phyloP scores from a whole-genome alignment of 225 moss, liverwort and hornwort species.

The Polytrichum formosum region DNA sequence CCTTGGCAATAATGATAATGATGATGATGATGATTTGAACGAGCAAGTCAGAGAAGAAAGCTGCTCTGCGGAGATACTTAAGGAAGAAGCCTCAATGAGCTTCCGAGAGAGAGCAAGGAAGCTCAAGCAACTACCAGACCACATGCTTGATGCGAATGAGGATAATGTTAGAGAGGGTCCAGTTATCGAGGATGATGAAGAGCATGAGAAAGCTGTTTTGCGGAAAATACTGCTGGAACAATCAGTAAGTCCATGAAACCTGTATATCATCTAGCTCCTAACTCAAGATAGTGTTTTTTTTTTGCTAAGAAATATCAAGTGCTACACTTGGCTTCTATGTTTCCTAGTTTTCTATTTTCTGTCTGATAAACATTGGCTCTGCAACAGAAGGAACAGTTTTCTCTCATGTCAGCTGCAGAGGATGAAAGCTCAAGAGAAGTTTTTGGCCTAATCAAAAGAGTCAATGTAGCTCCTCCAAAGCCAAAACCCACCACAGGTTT shows the following conservation, averaged over 20 bases:
- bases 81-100: slow-evolving; percentile 17
- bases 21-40: slow-evolving; percentile 21
- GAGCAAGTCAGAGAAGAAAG: slow-evolving; percentile 25
- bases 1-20: slow-evolving; percentile 2
- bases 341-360: too few species aligned
- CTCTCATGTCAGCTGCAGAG: slow-evolving; percentile 74
- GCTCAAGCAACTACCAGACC: slow-evolving; percentile 37
- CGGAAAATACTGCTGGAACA: slow-evolving; percentile 79
- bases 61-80: slow-evolving; percentile 14
- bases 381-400: slow-evolving; percentile 73
- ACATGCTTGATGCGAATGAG: slow-evolving; percentile 43
- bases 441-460: slow-evolving; percentile 85
- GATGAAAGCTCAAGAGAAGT: slow-evolving; percentile 87
- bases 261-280: too few species aligned
- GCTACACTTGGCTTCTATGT: too few species aligned
- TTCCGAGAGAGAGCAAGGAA: slow-evolving; percentile 23
- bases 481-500: slow-evolving; percentile 34
- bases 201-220: slow-evolving; percentile 58
- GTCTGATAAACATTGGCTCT: neutral
- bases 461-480: slow-evolving; percentile 71
- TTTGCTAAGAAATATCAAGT: too few species aligned
- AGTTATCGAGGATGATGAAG: slow-evolving; percentile 53
- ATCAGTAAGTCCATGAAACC: slow-evolving; percentile 55
- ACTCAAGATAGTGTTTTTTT: too few species aligned
- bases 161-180: slow-evolving; percentile 17